Percentiles rank a stretch among this genome's conserved stretches.
Evolutionary conservation across 1,284 basidiomycete species (phyloP).

Genomic region (Volvariella volvacea): DNA sequence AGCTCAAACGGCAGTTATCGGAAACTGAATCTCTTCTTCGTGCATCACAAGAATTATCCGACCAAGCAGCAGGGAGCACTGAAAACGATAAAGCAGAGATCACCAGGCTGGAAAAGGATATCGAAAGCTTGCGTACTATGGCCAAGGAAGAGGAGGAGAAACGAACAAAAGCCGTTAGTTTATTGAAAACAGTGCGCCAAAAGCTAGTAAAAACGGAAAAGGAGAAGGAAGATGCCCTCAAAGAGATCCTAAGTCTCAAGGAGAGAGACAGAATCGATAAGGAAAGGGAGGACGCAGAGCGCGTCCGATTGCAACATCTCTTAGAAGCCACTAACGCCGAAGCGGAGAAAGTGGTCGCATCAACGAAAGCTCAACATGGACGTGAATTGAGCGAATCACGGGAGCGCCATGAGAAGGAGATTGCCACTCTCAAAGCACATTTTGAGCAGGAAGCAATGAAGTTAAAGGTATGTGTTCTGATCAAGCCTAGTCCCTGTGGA

Average conservation of each 20-base stretch:
- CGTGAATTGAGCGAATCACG: conserved; percentile 59
- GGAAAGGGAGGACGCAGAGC: conserved; percentile 63
- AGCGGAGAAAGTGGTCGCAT: conserved; percentile 64
- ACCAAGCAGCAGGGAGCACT: conserved; percentile 39
- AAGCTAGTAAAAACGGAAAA: conserved; percentile 91
- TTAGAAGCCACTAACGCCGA: conserved; percentile 56
- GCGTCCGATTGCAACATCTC: conserved; percentile 46
- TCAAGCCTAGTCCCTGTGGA: neutral
- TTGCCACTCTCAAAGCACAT: conserved; percentile 57
- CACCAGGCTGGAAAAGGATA: conserved; percentile 51
- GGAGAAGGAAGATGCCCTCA: conserved; percentile 74
- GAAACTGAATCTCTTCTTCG: conserved; percentile 65
- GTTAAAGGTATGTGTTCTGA: conserved; percentile 49
- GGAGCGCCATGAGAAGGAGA: conserved; percentile 72
- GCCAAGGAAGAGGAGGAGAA: conserved; percentile 95
- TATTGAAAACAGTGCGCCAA: conserved; percentile 88
- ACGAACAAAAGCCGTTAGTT: conserved; percentile 83
- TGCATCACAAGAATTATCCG: conserved; percentile 42
- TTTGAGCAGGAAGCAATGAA: conserved; percentile 73
- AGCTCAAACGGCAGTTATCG: conserved; percentile 58
- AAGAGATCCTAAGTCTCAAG: conserved; percentile 43
- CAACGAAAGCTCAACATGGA: conserved; percentile 69
- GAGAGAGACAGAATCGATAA: conserved; percentile 55
- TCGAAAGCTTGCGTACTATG: conserved; percentile 50
- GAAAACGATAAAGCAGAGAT: conserved; percentile 47